Evolutionary conservation across 805 yeast genomes (phyloP), one percentile per base, ranked within the genome.

Genomic region (Blastobotrys parvus): DNA sequence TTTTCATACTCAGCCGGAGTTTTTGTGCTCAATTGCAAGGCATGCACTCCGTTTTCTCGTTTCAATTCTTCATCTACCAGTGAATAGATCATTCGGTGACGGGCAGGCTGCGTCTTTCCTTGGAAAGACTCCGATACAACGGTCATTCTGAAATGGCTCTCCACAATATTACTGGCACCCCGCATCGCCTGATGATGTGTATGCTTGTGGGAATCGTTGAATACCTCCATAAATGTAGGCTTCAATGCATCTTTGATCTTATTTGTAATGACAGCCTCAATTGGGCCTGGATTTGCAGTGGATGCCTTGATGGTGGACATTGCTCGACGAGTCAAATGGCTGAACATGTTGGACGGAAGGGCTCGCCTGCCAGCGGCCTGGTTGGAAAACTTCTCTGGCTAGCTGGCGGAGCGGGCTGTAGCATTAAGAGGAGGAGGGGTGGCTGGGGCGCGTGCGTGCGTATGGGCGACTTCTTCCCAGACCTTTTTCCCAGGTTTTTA

Each of bases 201-300:
- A 62, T 90, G 97, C 58, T 83, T 83, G 62, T 77, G 78, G 4
- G 95, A 85, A 62, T 90, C 97, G 59, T 90, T 90, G 45, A 67
- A 68, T 4, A 90, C 71, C 25, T 71, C 50, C 75, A 68, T 51
- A 49, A 60, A 6, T 57, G 55, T 18, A 77, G 94, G 49, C 64
- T 55, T 38, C 70, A 70, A 44, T 29, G 57, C 60, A 4, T 53
- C 48, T 17, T 59, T 50, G 22, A 80, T 54, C 50, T 77, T 78
- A 2, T 57, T 47, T 32, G 63, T 59, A 32, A 80, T 77, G 34
- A 65, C 56, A 30, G 58, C 56, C 19, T 49, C 50, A 29, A 49
- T 42, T 13, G 36, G 38, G 25, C 20, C 20, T 17, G 21, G n/a
- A 35, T 15, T 33, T 33, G 13, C 37, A 42, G 19, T 39, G n/a